Evolutionary conservation across 2,329 filamentous ascomycete species (phyloP).

Genomic region (Aspergillus sp.): DNA sequence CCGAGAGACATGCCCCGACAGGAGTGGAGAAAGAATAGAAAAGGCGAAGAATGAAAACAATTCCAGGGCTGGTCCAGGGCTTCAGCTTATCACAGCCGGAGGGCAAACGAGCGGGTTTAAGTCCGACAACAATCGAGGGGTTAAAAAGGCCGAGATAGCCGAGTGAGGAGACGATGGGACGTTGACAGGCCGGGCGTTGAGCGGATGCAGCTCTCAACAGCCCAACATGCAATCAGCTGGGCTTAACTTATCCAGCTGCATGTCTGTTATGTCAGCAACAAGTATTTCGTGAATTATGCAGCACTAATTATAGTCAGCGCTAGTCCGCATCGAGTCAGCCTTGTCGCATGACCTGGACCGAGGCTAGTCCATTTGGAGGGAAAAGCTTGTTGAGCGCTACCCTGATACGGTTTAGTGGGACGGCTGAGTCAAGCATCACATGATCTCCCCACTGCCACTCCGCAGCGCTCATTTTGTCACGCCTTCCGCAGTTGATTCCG

Average conservation of each 20-base stretch:
- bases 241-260: conserved; percentile 6
- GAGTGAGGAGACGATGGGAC: conserved; percentile 1
- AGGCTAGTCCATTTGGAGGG: background rate
- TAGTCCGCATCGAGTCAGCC: conserved; percentile 7
- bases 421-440: conserved; percentile 3
- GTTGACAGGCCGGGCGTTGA: conserved; percentile 13
- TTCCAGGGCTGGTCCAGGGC: background rate
- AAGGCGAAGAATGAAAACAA: conserved; percentile 8
- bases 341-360: conserved; percentile 4
- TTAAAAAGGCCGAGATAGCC: background rate
- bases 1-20: conserved; percentile 19
- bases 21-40: conserved; percentile 12
- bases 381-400: background rate
- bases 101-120: conserved; percentile 8
- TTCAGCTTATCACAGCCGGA: conserved; percentile 4
- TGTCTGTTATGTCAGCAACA: conserved; percentile 3
- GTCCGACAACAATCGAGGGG: background rate
- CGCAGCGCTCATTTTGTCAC: conserved; percentile 4
- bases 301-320: background rate
- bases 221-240: conserved; percentile 16
- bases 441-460: conserved; percentile 14
- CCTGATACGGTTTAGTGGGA: no score
- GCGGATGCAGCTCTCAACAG: conserved; percentile 19
- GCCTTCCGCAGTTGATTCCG: background rate
- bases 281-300: conserved; percentile 6